phyloP scores from a whole-genome alignment of 2,329 filamentous ascomycete species.

The Juglanconis juglandina region DNA sequence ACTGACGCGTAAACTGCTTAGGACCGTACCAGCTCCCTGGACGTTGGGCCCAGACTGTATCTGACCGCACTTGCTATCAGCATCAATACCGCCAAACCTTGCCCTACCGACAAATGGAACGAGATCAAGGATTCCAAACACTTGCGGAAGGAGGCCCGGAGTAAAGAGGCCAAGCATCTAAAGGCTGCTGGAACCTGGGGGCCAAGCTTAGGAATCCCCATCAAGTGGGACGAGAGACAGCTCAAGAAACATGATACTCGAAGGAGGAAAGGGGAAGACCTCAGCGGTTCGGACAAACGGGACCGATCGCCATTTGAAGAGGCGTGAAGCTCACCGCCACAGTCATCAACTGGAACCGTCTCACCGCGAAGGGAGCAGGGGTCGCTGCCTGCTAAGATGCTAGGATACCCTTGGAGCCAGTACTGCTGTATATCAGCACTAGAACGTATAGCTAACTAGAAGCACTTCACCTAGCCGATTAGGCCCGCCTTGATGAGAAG shows the following conservation, averaged over 20 bases:
- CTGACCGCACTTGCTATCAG: conserved; percentile 15
- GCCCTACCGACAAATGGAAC: conserved; percentile 17
- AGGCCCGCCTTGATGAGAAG: too few species aligned
- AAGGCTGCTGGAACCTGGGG: conserved; percentile 16
- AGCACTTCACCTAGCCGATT: too few species aligned
- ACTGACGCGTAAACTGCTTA: neutral
- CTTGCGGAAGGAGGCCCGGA: conserved; percentile 14
- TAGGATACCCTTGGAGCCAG: too few species aligned
- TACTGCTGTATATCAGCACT: too few species aligned
- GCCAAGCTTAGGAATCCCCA: conserved; percentile 13
- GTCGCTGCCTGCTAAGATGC: too few species aligned
- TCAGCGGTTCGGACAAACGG: neutral
- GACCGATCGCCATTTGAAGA: conserved; percentile 1
- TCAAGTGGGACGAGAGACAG: conserved; percentile 16
- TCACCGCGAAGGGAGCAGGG: too few species aligned
- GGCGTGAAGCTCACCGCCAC: neutral
- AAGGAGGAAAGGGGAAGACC: neutral
- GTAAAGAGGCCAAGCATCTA: conserved; percentile 16
- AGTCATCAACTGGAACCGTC: neutral
- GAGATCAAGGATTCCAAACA: conserved; percentile 18
- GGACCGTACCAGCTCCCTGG: conserved; percentile 11
- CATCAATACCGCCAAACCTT: conserved; percentile 16
- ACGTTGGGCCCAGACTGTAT: conserved; percentile 13
- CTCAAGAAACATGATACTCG: conserved; percentile 6
- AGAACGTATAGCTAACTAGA: too few species aligned